Evolutionary conservation across 1,284 basidiomycete species (phyloP), one percentile per base, ranked within the genome.

Genomic region (Boletus smithii): DNA sequence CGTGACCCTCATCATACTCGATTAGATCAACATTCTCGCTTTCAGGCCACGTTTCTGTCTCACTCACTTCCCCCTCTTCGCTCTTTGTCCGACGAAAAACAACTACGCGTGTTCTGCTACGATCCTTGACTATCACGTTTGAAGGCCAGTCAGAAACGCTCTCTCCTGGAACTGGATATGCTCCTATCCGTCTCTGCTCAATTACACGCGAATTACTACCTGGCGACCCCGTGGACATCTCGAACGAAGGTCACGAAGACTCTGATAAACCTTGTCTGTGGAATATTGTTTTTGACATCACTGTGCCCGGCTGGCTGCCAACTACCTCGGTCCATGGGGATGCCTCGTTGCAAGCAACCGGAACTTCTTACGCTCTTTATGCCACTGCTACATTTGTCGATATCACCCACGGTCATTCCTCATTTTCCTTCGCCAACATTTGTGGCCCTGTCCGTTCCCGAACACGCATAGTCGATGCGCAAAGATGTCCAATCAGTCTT

Each of bases 251-350:
- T 20, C 69, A 75, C 42, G 77, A 84, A 59, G 75, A 80, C 35
- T 67, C 65, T 13, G 70, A 70, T 47, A 66, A 71, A 46, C 73
- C 79, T 35, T 80, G 77, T 70, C 66, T 62, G 23, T 91, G 87
- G 87, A 80, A 82, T 55, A 69, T 87, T 48, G 69, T 81, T 20
- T 91, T 89, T 62, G 79, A 86, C 63, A 65, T 91, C 6, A 74
- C 77, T 16, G 66, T 89, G 18, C 87, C 87, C 6, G 88, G 88
- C 9, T 91, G 88, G 88, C 71, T 91, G 5, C 88, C 88, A 13
- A 72, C 74, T 1, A 76, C 77, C 13, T 71, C 78, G 10, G 50
- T 53, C 2, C 76, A 79, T 51, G 79, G 80, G 18, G 62, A 75
- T 24, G 49, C 53, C 8, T 52, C 51, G 17, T 27, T 51, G 20